Evolutionary conservation across 805 yeast species (phyloP).

Genomic region (Groenewaldozyma tartarivorans): DNA sequence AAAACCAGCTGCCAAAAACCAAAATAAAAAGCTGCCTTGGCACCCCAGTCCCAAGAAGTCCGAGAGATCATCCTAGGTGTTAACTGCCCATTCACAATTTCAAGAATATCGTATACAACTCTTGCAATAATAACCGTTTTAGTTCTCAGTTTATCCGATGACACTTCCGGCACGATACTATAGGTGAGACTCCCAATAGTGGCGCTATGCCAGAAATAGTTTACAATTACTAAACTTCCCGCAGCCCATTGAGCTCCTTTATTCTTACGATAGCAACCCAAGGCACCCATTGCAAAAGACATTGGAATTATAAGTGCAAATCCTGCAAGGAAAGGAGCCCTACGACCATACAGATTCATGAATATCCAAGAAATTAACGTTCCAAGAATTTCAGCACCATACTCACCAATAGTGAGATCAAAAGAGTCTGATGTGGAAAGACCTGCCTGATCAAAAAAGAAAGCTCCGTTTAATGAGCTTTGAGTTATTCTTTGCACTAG

Average conservation of each 20-base stretch:
- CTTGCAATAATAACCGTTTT: conserved; percentile 36
- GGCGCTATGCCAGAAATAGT: conserved; percentile 5
- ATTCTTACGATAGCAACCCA: conserved; percentile 9
- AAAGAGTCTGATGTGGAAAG: conserved; percentile 25
- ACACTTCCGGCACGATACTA: conserved; percentile 32
- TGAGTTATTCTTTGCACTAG: conserved; percentile 36
- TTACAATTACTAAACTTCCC: conserved; percentile 5
- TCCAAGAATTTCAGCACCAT: conserved; percentile 38
- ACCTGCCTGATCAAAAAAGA: conserved; percentile 40
- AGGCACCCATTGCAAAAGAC: conserved; percentile 35
- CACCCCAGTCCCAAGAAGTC: conserved; percentile 35
- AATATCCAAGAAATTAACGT: conserved; percentile 23
- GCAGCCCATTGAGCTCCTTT: conserved; percentile 3
- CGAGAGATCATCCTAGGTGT: conserved; percentile 42
- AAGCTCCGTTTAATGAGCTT: conserved; percentile 26
- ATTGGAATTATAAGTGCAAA: conserved; percentile 28
- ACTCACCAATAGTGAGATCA: conserved; percentile 37
- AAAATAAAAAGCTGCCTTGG: conserved; percentile 39
- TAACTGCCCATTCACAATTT: conserved; percentile 9
- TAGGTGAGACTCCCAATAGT: conserved; percentile 24
- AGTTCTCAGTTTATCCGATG: conserved; percentile 32
- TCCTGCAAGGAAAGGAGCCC: conserved; percentile 25
- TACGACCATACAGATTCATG: conserved; percentile 17
- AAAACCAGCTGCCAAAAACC: conserved; percentile 35
- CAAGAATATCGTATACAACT: conserved; percentile 16